phyloP scores from a whole-genome alignment of 768 basidiomycete genomes.

The Calocybe gangraenosa region DNA sequence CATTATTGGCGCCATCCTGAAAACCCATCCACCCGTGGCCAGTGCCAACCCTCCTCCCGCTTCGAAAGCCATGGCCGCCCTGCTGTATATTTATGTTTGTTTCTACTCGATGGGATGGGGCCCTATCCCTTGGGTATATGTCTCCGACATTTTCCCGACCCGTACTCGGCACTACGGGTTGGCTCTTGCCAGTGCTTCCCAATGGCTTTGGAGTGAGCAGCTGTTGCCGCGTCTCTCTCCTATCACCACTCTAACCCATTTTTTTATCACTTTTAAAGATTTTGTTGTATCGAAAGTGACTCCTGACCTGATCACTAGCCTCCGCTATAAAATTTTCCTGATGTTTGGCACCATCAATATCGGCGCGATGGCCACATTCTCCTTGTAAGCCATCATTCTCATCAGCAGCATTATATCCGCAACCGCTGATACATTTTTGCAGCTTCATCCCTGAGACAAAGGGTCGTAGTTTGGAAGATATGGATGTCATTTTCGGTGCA shows the following conservation, averaged over 20 bases:
- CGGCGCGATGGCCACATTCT: conserved; percentile 62
- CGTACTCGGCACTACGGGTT: conserved; percentile 80
- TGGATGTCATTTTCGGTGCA: conserved; percentile 53
- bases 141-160: conserved; percentile 84
- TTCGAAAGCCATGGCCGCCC: conserved; percentile 78
- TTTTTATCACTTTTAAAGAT: conserved; percentile 44
- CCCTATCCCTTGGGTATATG: conserved; percentile 56
- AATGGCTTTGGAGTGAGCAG: conserved; percentile 86
- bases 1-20: conserved; percentile 81
- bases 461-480: conserved; percentile 49
- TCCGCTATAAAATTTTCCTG: conserved; percentile 74
- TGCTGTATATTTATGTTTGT: conserved; percentile 84
- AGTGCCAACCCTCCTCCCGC: conserved; percentile 40
- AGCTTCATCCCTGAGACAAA: conserved; percentile 63
- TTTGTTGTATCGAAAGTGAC: conserved; percentile 75
- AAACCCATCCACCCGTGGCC: conserved; percentile 47
- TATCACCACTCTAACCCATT: background rate
- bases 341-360: conserved; percentile 75
- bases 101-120: conserved; percentile 91
- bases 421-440: background rate
- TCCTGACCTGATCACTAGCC: conserved; percentile 52
- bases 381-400: conserved; percentile 41
- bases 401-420: background rate
- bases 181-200: conserved; percentile 67
- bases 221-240: no score